Percentiles rank a stretch among this genome's conserved stretches.
Evolutionary conservation across 345 rosid species (phyloP).

Genomic region (Crucihimalaya himalaica): DNA sequence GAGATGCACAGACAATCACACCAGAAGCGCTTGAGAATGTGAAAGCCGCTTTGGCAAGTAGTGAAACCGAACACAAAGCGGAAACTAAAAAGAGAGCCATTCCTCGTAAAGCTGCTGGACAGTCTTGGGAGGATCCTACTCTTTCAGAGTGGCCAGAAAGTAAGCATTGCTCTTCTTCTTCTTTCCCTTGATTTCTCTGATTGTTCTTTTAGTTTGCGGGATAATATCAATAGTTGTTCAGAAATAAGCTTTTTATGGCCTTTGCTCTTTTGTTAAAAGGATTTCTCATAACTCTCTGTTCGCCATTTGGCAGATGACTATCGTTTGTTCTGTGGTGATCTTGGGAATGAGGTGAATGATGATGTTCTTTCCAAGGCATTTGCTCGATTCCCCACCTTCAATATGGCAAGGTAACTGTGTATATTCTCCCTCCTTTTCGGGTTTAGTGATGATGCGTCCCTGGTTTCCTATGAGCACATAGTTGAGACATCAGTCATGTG

Average conservation of each 20-base stretch:
- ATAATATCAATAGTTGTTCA: conserved; percentile 8
- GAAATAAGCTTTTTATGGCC: neutral
- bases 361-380: conserved; percentile 98
- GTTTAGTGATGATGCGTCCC: conserved; percentile 1
- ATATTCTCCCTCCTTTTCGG: conserved; percentile 21
- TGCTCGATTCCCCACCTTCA: conserved; percentile 91
- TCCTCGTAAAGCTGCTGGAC: conserved; percentile 99
- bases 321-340: conserved; percentile 96
- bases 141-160: conserved; percentile 99
- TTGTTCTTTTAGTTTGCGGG: conserved; percentile 13
- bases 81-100: conserved; percentile 89
- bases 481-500: neutral
- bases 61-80: conserved; percentile 88
- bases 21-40: conserved; percentile 97
- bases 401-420: conserved; percentile 82
- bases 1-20: conserved; percentile 91
- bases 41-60: conserved; percentile 91
- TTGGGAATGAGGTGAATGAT: conserved; percentile 99
- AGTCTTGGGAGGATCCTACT: conserved; percentile 93
- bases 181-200: conserved; percentile 9
- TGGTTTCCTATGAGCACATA: neutral
- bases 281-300: conserved; percentile 7
- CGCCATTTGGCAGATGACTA: conserved; percentile 69
- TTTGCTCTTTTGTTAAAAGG: neutral
- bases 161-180: conserved; percentile 36